Evolutionary conservation across 306 rosid genomes (phyloP).

Genomic region (Vigna mungo): DNA sequence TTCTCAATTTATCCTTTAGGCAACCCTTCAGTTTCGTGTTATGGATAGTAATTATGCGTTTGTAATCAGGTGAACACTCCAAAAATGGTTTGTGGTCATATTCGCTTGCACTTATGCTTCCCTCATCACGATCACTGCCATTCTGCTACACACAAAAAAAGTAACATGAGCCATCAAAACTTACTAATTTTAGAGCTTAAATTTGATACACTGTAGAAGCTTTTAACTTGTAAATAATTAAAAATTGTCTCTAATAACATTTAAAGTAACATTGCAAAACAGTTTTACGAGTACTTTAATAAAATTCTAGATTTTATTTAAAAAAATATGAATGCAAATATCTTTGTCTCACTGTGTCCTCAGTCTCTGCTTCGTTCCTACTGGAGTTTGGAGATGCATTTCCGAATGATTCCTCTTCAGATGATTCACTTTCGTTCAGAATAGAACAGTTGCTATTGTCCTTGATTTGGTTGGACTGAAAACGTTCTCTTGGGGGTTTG

Average conservation of each 20-base stretch:
- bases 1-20: conserved; percentile 67
- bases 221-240: too few species aligned
- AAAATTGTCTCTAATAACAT: too few species aligned
- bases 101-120: conserved; percentile 39
- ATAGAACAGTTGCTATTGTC: conserved; percentile 30
- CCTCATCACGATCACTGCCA: conserved; percentile 63
- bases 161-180: not conserved
- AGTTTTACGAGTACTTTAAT: too few species aligned
- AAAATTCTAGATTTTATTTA: too few species aligned
- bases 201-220: not conserved
- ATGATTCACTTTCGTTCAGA: conserved; percentile 61
- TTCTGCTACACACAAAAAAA: conserved; percentile 55
- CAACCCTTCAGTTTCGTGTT: conserved; percentile 77
- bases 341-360: conserved; percentile 51
- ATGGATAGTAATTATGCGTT: conserved; percentile 73
- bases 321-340: conserved; percentile 19
- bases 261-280: too few species aligned
- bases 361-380: conserved; percentile 46
- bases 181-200: not conserved
- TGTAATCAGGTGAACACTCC: conserved; percentile 65
- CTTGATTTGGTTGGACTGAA: conserved; percentile 44
- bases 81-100: conserved; percentile 56
- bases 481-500: conserved; percentile 77
- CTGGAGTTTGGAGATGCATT: conserved; percentile 45
- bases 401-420: conserved; percentile 62